These are phyloP conservation scores for Rhinocladiella mackenziei DNA, from an alignment of 2,329 filamentous ascomycete species.

Conservation along the genomic window DNA sequence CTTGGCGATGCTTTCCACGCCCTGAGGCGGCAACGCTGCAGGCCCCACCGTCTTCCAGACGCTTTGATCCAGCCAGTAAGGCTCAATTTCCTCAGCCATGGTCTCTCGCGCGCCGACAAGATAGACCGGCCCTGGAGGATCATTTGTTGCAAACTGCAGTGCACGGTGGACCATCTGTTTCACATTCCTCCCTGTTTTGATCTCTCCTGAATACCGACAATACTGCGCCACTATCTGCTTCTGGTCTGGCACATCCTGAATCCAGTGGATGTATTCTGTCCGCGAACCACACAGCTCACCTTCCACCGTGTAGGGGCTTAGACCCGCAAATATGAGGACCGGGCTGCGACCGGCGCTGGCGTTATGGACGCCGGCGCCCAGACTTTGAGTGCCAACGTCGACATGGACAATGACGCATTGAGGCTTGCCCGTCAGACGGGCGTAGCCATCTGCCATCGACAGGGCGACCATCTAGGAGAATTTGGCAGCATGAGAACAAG, in stretches of 20 bases:
- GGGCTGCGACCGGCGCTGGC: slow-evolving; percentile 70
- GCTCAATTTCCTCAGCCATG: slow-evolving; percentile 78
- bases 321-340: slow-evolving; percentile 71
- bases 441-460: slow-evolving; percentile 79
- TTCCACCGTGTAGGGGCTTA: slow-evolving; percentile 72
- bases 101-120: slow-evolving; percentile 73
- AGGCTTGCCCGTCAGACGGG: slow-evolving; percentile 65
- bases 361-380: slow-evolving; percentile 75
- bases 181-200: slow-evolving; percentile 78
- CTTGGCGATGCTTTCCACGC: slow-evolving; percentile 42
- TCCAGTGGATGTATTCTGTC: slow-evolving; percentile 83
- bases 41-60: slow-evolving; percentile 69
- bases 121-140: slow-evolving; percentile 76
- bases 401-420: slow-evolving; percentile 78
- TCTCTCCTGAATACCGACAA: slow-evolving; percentile 76
- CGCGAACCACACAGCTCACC: slow-evolving; percentile 72
- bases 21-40: slow-evolving; percentile 54
- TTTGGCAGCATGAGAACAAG: slow-evolving; percentile 1
- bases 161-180: slow-evolving; percentile 88
- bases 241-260: slow-evolving; percentile 78
- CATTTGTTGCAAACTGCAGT: slow-evolving; percentile 72
- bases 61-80: slow-evolving; percentile 64
- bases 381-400: slow-evolving; percentile 74
- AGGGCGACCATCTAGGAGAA: slow-evolving; percentile 69
- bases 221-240: slow-evolving; percentile 78